These are phyloP conservation scores for Eucalyptus paniculata DNA, from an alignment of 345 rosid genomes.

Conservation along the genomic window DNA sequence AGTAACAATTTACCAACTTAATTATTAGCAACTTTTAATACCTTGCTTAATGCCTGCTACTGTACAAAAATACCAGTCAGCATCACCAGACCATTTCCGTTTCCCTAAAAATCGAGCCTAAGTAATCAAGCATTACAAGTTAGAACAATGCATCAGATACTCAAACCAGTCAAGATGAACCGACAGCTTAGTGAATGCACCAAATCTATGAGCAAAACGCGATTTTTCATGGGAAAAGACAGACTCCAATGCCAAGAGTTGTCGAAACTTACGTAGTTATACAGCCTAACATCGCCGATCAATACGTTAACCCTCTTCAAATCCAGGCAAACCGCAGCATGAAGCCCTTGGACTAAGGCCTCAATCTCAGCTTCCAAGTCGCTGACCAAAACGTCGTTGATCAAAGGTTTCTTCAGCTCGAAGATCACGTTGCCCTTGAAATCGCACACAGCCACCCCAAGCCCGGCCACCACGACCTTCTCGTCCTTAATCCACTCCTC, in stretches of 20 bases:
- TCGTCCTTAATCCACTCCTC: conserved; percentile 9
- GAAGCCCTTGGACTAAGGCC: conserved; percentile 54
- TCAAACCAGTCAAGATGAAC: background rate
- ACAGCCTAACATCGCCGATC: conserved; percentile 21
- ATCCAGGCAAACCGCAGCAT: conserved; percentile 44
- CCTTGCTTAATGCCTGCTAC: background rate
- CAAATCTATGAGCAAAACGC: background rate
- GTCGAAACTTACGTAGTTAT: conserved; percentile 37
- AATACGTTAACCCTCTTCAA: conserved; percentile 28
- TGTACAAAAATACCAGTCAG: background rate
- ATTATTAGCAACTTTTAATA: background rate
- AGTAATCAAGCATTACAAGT: background rate
- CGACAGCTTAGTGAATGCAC: background rate
- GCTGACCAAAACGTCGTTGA: conserved; percentile 12
- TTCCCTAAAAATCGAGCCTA: background rate
- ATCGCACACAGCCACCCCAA: conserved; percentile 23
- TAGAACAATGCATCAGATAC: background rate
- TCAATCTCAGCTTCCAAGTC: conserved; percentile 21
- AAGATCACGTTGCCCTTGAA: conserved; percentile 7
- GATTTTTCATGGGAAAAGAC: background rate
- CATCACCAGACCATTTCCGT: background rate
- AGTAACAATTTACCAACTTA: background rate
- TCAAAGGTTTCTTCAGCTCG: conserved; percentile 10
- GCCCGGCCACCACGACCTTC: conserved; percentile 3
- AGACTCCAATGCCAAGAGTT: background rate